Evolutionary conservation across 108 stramenopile species (phyloP), one percentile per base, ranked within the genome.

Genomic region (Stephanodiscus triporus): DNA sequence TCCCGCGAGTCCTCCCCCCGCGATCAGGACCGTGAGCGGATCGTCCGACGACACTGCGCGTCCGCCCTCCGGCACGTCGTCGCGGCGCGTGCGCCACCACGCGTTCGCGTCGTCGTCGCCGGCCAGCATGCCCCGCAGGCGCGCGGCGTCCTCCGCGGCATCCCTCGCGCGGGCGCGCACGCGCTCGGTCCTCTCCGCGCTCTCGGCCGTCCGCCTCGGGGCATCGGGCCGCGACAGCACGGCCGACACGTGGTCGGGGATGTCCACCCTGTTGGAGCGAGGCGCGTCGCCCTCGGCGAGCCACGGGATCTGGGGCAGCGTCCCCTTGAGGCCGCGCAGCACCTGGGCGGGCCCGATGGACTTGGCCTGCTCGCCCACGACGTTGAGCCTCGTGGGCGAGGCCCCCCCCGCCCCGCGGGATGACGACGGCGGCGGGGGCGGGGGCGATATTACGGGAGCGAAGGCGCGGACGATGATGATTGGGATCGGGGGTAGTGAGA

Each of bases 1-100:
- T 37, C 95, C 95, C 9, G 95, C 95, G 6, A 96, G 68, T 49
- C 95, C 95, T 32, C 95, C 95, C 57, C 95, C 95, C 9, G 95
- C 90, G 9, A 95, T 76, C 10, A 95, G 63, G 0, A 95, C 72
- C 27, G 82, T 91, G 20, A 96, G 84, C 9, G 95, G 95, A 66
- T 88, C 83, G 50, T 90, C 88, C 24, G 74, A 65, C 47, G 91
- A 89, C 2, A 96, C 75, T 10, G 42, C 70, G 32, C 92, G 81
- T 57, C 83, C 85, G 2, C 86, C 84, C 58, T 84, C 62, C 34
- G 89, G 80, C 45, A 89, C 62, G 6, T 51, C 62, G 6, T 51
- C 45, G 34, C 66, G 62, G 9, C 76, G 73, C 13, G 75, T 74
- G 16, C 89, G 67, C 94, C 94, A 95, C 90, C 90, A 92, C 22